phyloP scores from a whole-genome alignment of 345 rosid genomes.

The Pugionium dolabratum region DNA sequence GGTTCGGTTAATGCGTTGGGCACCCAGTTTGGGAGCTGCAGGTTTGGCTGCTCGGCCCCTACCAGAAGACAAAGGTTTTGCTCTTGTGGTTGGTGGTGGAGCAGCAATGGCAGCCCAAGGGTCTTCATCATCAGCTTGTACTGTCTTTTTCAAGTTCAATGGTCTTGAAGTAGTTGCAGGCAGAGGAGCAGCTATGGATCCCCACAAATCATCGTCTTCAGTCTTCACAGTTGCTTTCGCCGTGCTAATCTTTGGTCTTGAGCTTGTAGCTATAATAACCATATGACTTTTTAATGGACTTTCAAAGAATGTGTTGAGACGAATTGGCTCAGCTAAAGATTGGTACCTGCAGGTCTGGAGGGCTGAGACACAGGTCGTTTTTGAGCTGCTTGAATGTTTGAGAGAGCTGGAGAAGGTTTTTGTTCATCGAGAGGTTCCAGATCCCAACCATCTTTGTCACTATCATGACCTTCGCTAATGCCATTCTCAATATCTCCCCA shows the following conservation, averaged over 20 bases:
- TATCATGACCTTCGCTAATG: slow-evolving; percentile 66
- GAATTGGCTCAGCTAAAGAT: slow-evolving; percentile 4
- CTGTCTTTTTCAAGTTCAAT: slow-evolving; percentile 57
- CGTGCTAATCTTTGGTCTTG: slow-evolving; percentile 53
- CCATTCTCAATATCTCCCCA: slow-evolving; percentile 98
- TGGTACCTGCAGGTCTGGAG: slow-evolving; percentile 67
- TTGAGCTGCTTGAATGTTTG: slow-evolving; percentile 92
- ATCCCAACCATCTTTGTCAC: slow-evolving; percentile 97
- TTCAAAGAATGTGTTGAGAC: slow-evolving; percentile 16
- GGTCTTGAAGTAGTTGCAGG: slow-evolving; percentile 72
- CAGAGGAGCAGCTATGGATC: slow-evolving; percentile 85
- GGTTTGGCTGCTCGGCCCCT: slow-evolving; percentile 79
- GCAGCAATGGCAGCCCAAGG: slow-evolving; percentile 98
- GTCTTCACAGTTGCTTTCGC: slow-evolving; percentile 48
- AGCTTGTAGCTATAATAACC: slow-evolving; percentile 48
- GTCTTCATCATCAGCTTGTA: slow-evolving; percentile 63
- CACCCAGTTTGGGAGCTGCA: slow-evolving; percentile 70
- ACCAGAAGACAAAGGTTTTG: slow-evolving; percentile 69
- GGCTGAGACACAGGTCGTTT: slow-evolving; percentile 76
- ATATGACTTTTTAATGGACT: not conserved
- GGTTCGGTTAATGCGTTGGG: slow-evolving; percentile 89
- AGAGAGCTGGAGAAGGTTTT: slow-evolving; percentile 75
- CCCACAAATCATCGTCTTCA: slow-evolving; percentile 94
- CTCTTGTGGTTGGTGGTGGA: slow-evolving; percentile 81
- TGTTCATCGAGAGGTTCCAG: slow-evolving; percentile 88